phyloP scores from a whole-genome alignment of 2,329 filamentous ascomycete genomes.

The Exophiala aquamarina region DNA sequence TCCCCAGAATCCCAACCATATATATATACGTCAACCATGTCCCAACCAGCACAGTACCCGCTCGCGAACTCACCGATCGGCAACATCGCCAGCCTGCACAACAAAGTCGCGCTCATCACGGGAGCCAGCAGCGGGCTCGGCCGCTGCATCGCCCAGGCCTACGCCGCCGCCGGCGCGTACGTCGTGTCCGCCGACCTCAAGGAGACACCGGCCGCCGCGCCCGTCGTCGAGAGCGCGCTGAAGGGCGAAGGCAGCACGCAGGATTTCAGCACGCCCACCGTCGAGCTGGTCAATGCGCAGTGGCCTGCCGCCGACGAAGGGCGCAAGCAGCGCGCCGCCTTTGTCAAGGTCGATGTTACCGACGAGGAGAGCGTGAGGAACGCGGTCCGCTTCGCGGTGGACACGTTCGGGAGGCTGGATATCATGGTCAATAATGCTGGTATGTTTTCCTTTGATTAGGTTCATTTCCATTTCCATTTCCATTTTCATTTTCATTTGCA shows the following conservation, averaged over 20 bases:
- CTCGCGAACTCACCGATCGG: neutral
- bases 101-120: slow-evolving; percentile 45
- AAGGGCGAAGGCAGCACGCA: slow-evolving; percentile 14
- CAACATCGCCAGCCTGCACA: slow-evolving; percentile 21
- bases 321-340: slow-evolving; percentile 4
- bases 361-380: slow-evolving; percentile 48
- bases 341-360: slow-evolving; percentile 23
- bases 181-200: slow-evolving; percentile 46
- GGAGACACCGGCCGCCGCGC: slow-evolving; percentile 14
- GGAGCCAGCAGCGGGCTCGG: slow-evolving; percentile 50
- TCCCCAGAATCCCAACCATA: no score
- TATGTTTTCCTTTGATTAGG: slow-evolving; percentile 20
- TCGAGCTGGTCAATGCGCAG: slow-evolving; percentile 23
- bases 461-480: slow-evolving; percentile 18
- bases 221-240: slow-evolving; percentile 26
- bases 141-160: slow-evolving; percentile 47
- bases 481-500: slow-evolving; percentile 21
- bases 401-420: slow-evolving; percentile 67
- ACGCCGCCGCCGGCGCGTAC: slow-evolving; percentile 41
- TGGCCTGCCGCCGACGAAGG: slow-evolving; percentile 10
- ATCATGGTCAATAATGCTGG: slow-evolving; percentile 33
- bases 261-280: slow-evolving; percentile 20
- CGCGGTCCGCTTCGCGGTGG: slow-evolving; percentile 80
- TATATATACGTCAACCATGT: neutral
- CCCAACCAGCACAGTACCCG: neutral